Conservation (phyloP, 1,139 yeast species). For the Geotrichum carabidarum region DNA sequence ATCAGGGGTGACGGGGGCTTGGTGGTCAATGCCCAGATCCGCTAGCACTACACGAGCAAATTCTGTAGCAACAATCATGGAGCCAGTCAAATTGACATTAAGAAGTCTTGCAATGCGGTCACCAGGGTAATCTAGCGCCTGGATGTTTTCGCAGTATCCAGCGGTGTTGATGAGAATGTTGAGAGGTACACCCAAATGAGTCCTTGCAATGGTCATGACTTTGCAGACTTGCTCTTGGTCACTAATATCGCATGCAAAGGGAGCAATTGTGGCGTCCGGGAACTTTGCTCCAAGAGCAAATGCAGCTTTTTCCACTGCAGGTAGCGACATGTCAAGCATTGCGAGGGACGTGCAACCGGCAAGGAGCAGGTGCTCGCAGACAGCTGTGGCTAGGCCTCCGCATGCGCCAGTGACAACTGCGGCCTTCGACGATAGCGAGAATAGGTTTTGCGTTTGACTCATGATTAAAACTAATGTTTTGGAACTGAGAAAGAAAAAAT, state of each 20-base stretch:
- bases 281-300: conserved; percentile 1
- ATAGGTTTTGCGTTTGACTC: conserved; percentile 18
- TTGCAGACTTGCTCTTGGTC: conserved; percentile 57
- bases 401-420: conserved; percentile 80
- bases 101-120: conserved; percentile 61
- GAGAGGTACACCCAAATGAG: conserved; percentile 57
- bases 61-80: conserved; percentile 60
- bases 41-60: conserved; percentile 65
- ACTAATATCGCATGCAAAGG: conserved; percentile 55
- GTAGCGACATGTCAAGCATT: conserved; percentile 65
- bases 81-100: conserved; percentile 71
- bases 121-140: conserved; percentile 75
- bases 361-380: conserved; percentile 38
- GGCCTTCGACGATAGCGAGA: conserved; percentile 57
- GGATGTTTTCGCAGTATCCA: conserved; percentile 72
- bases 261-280: neutral
- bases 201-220: conserved; percentile 46
- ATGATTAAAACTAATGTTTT: too few species aligned
- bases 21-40: conserved; percentile 30
- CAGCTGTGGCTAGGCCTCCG: conserved; percentile 67
- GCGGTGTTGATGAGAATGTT: conserved; percentile 70
- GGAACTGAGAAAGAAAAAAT: too few species aligned
- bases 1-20: neutral
- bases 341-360: conserved; percentile 43
- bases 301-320: conserved; percentile 51